Percentiles rank a stretch among this genome's conserved stretches.
Evolutionary conservation across 306 rosid genomes (phyloP).

Genomic region (Psophocarpus tetragonolobus): DNA sequence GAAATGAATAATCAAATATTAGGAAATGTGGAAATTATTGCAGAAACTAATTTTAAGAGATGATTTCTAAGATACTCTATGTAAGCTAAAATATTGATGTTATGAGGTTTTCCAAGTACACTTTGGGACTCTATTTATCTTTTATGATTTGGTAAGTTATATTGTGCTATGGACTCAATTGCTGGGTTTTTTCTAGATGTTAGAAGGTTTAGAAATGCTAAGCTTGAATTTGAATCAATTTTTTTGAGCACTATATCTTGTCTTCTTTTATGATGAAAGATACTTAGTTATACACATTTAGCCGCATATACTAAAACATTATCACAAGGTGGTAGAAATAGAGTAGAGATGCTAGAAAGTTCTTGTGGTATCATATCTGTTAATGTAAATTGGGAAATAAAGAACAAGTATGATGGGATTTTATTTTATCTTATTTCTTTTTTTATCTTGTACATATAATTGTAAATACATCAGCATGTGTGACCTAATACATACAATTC

Average conservation of each 20-base stretch:
- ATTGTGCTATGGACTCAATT: background rate
- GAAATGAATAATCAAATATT: background rate
- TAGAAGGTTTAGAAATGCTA: background rate
- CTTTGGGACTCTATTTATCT: background rate
- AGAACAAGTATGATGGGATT: too few species aligned
- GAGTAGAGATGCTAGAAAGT: background rate
- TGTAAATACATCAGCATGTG: too few species aligned
- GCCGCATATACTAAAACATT: background rate
- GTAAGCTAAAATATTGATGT: background rate
- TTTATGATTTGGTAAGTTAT: background rate
- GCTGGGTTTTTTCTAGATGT: background rate
- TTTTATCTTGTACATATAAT: too few species aligned
- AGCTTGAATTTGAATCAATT: background rate
- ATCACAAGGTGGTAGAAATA: background rate
- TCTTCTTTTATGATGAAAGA: background rate
- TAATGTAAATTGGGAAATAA: too few species aligned
- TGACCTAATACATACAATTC: too few species aligned
- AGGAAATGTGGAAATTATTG: background rate
- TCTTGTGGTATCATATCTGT: background rate
- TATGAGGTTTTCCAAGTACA: background rate
- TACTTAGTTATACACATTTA: background rate
- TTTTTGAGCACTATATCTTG: background rate
- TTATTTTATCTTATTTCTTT: too few species aligned
- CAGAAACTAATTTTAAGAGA: background rate
- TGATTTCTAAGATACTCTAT: background rate